Percentiles rank a stretch among this genome's conserved stretches.
These are phyloP conservation scores for Mucor lusitanicus DNA, from an alignment of 371 early-diverging fungal genomes.

Conservation along the genomic window DNA sequence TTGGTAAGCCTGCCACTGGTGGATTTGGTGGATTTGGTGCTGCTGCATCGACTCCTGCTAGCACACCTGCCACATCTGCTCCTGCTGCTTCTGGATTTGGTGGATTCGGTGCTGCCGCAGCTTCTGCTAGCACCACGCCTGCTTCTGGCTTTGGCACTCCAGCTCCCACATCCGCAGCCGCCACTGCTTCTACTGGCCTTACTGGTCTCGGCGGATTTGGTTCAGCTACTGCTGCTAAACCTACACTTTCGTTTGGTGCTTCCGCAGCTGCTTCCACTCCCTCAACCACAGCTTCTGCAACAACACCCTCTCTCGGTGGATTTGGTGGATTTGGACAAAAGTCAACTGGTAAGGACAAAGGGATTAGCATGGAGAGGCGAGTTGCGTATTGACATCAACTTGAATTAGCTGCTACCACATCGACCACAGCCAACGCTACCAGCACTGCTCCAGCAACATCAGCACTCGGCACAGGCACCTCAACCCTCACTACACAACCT, in stretches of 20 bases:
- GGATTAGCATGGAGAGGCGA: background rate
- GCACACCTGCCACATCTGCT: slow-evolving; percentile 14
- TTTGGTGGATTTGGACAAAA: slow-evolving; percentile 24
- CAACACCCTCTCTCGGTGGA: slow-evolving; percentile 11
- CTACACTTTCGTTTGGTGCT: slow-evolving; percentile 34
- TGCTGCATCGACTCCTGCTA: slow-evolving; percentile 5
- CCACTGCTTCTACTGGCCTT: slow-evolving; percentile 10
- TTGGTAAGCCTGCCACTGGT: slow-evolving; percentile 10
- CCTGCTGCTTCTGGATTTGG: slow-evolving; percentile 12
- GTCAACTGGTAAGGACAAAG: slow-evolving; percentile 3
- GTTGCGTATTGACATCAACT: background rate
- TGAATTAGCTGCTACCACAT: background rate
- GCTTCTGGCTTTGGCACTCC: slow-evolving; percentile 13
- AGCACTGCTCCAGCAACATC: slow-evolving; percentile 1
- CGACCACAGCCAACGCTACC: background rate
- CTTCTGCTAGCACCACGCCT: slow-evolving; percentile 11
- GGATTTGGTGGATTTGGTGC: slow-evolving; percentile 13
- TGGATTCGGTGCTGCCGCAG: slow-evolving; percentile 24
- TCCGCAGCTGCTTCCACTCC: slow-evolving; percentile 9
- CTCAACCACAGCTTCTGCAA: background rate
- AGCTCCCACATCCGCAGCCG: slow-evolving; percentile 11
- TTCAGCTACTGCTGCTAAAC: slow-evolving; percentile 19
- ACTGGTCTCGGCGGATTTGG: slow-evolving; percentile 27
- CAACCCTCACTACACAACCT: slow-evolving; percentile 28
- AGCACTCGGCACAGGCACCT: slow-evolving; percentile 21